Evolutionary conservation across 2,329 filamentous ascomycete species (phyloP), one percentile per base, ranked within the genome.

Genomic region (Cadophora sp.): DNA sequence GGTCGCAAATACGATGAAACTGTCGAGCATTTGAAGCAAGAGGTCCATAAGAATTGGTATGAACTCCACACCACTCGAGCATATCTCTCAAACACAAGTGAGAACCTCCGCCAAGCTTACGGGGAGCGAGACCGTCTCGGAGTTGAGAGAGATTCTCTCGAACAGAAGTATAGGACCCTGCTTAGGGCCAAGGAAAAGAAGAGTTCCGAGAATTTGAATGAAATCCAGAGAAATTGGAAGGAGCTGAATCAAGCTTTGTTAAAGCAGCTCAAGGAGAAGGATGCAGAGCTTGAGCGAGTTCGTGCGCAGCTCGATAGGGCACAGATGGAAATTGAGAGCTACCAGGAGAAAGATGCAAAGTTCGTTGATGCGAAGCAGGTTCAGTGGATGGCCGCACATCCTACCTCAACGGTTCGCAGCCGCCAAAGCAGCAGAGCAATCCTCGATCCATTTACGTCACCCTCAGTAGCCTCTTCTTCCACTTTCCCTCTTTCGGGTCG

Each of bases 321-420:
- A 16, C 58, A 53, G 46, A 24, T 53, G 14, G 40, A 53, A 31
- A 56, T 66, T 51, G 24, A 24, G 27, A 29, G 55, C 12, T 66
- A 34, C 50, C 12, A 46, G 27, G 51, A 59, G 66, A 55, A 62
- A 71, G 60, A 46, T 8, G 69, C 68, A 2, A 75, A 74, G 63
- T 65, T 72, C 16, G 68, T 70, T 4, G 34, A 59, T 43, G 56
- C 56, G 56, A 34, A 34, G 11, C 56, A 59, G 3, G 34, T 59
- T 16, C 34, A 74, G 4, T 76, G 75, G 75, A 48, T 74, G 29
- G 71, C 72, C 5, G 43, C 65, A 2, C 66, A 75, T 34, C 70
- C 71, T 0, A 50, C 48, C 7, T 70, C 72, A 4, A 69, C 63
- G 40, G 66, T 67, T 2, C 66, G 66, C 16, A 59, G 11, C 16